A percentile compares a stretch with the other conserved stretches of the same genome.
These are phyloP conservation scores for Penicillium sp. DNA, from an alignment of 2,329 filamentous ascomycete species.

Conservation along the genomic window DNA sequence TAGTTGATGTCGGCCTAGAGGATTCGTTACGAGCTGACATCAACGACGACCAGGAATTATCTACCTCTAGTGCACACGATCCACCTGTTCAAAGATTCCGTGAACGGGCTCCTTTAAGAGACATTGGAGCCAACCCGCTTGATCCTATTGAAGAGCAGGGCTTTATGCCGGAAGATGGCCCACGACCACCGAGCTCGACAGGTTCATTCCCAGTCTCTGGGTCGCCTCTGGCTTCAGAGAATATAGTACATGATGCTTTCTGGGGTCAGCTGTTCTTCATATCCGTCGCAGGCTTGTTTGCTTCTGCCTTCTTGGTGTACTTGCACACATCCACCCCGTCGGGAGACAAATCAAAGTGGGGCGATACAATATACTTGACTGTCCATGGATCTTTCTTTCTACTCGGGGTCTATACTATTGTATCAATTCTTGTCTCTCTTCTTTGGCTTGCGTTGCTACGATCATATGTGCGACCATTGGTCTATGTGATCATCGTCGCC, in stretches of 20 bases:
- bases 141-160: conserved; percentile 55
- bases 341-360: conserved; percentile 67
- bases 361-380: conserved; percentile 92
- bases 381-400: conserved; percentile 85
- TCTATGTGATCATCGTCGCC: conserved; percentile 76
- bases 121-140: conserved; percentile 39
- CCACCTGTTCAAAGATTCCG: conserved; percentile 59
- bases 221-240: conserved; percentile 63
- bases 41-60: conserved; percentile 45
- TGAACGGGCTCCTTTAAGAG: conserved; percentile 43
- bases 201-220: conserved; percentile 59
- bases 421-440: conserved; percentile 84
- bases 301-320: conserved; percentile 86
- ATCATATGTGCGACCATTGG: conserved; percentile 83
- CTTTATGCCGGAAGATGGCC: conserved; percentile 48
- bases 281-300: conserved; percentile 77
- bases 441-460: conserved; percentile 87
- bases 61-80: conserved; percentile 48
- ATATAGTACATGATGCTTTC: conserved; percentile 83
- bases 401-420: conserved; percentile 84
- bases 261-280: conserved; percentile 91
- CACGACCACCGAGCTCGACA: conserved; percentile 52
- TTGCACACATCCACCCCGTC: conserved; percentile 77
- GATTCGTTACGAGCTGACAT: conserved; percentile 55
- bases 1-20: conserved; percentile 87